Conservation (phyloP, 2,329 filamentous ascomycete species). For the Fusarium pseudonygamai region DNA sequence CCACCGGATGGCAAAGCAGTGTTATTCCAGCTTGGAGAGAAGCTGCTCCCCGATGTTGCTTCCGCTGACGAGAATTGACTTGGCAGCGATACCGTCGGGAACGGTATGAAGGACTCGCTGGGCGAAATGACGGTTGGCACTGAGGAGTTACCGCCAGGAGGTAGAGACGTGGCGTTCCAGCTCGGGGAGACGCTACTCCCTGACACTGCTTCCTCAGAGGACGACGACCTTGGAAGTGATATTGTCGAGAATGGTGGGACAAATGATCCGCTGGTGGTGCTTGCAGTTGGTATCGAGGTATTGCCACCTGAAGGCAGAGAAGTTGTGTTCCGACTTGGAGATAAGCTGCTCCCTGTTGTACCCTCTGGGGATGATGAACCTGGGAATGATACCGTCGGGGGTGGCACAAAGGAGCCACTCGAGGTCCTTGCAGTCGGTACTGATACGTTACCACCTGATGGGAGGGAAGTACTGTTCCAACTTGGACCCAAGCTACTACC, state of each 20-base stretch:
- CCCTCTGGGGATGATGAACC: neutral
- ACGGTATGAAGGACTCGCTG: neutral
- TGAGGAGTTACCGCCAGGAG: neutral
- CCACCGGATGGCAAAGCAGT: neutral
- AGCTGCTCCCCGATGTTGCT: neutral
- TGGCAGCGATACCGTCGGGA: neutral
- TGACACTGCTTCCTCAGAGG: neutral
- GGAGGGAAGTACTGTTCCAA: neutral
- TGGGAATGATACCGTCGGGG: neutral
- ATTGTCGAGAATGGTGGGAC: neutral
- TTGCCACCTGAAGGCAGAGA: no score
- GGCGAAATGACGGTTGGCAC: neutral
- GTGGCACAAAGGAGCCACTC: neutral
- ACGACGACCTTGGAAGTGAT: neutral
- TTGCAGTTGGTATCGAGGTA: neutral
- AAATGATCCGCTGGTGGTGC: neutral
- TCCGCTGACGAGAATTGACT: neutral
- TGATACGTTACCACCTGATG: neutral
- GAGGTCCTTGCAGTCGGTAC: neutral
- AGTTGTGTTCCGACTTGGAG: neutral
- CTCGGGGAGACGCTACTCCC: neutral
- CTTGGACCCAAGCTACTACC: neutral
- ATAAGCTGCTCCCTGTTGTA: neutral
- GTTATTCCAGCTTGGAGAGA: neutral
- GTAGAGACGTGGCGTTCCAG: neutral